phyloP scores from a whole-genome alignment of 2,329 filamentous ascomycete genomes.

The Ophiostoma quercus region DNA sequence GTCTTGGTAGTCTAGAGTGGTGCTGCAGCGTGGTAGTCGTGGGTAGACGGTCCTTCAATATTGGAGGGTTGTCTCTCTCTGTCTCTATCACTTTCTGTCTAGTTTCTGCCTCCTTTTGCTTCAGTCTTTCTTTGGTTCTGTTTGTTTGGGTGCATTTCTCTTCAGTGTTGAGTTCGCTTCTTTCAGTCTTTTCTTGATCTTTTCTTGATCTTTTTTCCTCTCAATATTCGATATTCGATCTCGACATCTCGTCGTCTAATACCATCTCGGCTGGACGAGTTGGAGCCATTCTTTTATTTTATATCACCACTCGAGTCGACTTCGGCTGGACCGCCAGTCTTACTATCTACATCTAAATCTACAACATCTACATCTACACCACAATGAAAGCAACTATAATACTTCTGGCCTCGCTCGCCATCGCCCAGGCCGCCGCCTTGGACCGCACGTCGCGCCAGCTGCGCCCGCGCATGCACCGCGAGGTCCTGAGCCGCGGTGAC shows the following conservation, averaged over 20 bases:
- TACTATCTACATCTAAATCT: background rate
- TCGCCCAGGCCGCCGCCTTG: background rate
- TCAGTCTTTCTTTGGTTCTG: background rate
- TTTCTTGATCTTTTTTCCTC: background rate
- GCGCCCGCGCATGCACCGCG: constrained; percentile 1
- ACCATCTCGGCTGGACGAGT: constrained; percentile 10
- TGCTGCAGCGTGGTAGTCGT: background rate
- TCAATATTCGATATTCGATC: too few relatives aligned
- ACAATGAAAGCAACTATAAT: background rate
- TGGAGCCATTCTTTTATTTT: background rate
- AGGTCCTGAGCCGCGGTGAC: background rate
- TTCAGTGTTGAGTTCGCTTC: background rate
- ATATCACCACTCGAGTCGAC: background rate
- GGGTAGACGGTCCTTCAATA: background rate
- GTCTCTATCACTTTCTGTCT: background rate
- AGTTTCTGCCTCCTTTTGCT: background rate
- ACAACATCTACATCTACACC: background rate
- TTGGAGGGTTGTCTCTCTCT: background rate
- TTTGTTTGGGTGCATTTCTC: background rate
- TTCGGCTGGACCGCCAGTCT: constrained; percentile 11
- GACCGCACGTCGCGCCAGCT: background rate
- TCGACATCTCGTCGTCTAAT: background rate
- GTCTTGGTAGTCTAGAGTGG: background rate
- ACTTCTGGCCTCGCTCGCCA: background rate
- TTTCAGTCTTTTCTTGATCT: background rate